phyloP scores from a whole-genome alignment of 805 yeast genomes.

The Sugiyamaella boreocaroliniensis region DNA sequence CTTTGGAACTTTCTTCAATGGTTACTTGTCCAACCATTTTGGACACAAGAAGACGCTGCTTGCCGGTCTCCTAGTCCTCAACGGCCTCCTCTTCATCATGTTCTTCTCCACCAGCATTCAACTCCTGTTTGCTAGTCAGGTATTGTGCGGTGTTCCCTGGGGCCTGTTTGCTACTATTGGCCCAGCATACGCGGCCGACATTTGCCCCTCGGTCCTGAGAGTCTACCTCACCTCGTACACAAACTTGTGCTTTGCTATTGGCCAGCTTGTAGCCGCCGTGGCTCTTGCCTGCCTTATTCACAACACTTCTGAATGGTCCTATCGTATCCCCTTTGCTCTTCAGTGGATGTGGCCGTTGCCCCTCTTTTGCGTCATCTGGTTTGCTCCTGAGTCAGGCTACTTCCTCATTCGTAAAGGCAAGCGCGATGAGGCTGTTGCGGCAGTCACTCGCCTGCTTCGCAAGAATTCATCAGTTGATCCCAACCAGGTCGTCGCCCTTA shows the following conservation, averaged over 20 bases:
- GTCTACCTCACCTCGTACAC: conserved; percentile 43
- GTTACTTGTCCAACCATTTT: conserved; percentile 37
- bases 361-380: conserved; percentile 29
- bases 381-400: conserved; percentile 51
- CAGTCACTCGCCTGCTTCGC: conserved; percentile 32
- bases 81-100: conserved; percentile 24
- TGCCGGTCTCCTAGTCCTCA: not conserved
- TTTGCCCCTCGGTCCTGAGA: conserved; percentile 45
- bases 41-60: conserved; percentile 42
- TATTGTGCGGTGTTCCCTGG: conserved; percentile 36
- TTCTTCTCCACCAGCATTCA: conserved; percentile 37
- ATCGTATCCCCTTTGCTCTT: conserved; percentile 47
- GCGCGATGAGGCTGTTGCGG: conserved; percentile 36
- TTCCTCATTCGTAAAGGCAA: conserved; percentile 42
- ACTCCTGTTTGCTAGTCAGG: conserved; percentile 13
- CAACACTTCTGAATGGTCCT: conserved; percentile 33
- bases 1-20: conserved; percentile 41
- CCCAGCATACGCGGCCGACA: conserved; percentile 49
- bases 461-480: conserved; percentile 34
- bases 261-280: conserved; percentile 49
- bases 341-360: conserved; percentile 57
- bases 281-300: conserved; percentile 35
- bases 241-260: conserved; percentile 48
- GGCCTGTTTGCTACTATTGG: conserved; percentile 47
- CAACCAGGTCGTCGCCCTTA: conserved; percentile 17